A percentile compares a stretch with the other conserved stretches of the same genome.
These are phyloP conservation scores for Plectosphaerella plurivora DNA, from an alignment of 2,329 filamentous ascomycete genomes.

Conservation along the genomic window DNA sequence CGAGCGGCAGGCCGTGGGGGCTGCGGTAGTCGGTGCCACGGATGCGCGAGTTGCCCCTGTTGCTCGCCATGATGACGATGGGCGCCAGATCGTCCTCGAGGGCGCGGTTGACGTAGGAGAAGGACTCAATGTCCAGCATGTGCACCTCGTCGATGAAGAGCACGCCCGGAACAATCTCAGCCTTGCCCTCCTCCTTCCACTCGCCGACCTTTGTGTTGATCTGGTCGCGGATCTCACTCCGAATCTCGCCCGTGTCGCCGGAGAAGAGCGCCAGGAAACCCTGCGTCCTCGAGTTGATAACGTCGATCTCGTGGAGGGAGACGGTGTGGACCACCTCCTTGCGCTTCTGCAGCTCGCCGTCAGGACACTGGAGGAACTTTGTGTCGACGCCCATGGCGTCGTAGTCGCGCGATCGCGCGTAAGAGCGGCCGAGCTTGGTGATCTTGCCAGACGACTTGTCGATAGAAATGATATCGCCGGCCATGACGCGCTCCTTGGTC, in stretches of 20 bases:
- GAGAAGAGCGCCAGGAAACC: slow-evolving; percentile 97
- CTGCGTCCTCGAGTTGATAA: slow-evolving; percentile 98
- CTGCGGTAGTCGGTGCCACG: slow-evolving; percentile 90
- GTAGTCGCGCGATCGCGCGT: slow-evolving; percentile 92
- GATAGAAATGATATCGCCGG: slow-evolving; percentile 96
- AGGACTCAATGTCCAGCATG: slow-evolving; percentile 99
- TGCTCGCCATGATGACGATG: slow-evolving; percentile 99
- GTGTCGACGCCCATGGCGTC: slow-evolving; percentile 98
- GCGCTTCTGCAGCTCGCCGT: slow-evolving; percentile 94
- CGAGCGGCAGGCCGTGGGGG: slow-evolving; percentile 88
- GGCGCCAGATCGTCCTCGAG: slow-evolving; percentile 92
- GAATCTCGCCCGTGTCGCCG: slow-evolving; percentile 95
- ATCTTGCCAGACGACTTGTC: slow-evolving; percentile 99
- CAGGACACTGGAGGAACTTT: slow-evolving; percentile 95
- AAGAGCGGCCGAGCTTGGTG: slow-evolving; percentile 92
- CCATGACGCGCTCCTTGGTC: slow-evolving; percentile 99
- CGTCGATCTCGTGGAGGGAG: slow-evolving; percentile 95
- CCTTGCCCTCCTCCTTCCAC: slow-evolving; percentile 99
- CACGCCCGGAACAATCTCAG: slow-evolving; percentile 94
- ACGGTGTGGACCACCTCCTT: slow-evolving; percentile 98
- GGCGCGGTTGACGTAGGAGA: slow-evolving; percentile 96
- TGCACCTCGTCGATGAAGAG: slow-evolving; percentile 99
- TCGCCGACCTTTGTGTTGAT: slow-evolving; percentile 99
- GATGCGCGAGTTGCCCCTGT: slow-evolving; percentile 86
- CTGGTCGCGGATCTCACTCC: slow-evolving; percentile 94